A percentile compares a stretch with the other conserved stretches of the same genome.
Conservation (phyloP, 805 yeast genomes). For the Lachancea waltii region DNA sequence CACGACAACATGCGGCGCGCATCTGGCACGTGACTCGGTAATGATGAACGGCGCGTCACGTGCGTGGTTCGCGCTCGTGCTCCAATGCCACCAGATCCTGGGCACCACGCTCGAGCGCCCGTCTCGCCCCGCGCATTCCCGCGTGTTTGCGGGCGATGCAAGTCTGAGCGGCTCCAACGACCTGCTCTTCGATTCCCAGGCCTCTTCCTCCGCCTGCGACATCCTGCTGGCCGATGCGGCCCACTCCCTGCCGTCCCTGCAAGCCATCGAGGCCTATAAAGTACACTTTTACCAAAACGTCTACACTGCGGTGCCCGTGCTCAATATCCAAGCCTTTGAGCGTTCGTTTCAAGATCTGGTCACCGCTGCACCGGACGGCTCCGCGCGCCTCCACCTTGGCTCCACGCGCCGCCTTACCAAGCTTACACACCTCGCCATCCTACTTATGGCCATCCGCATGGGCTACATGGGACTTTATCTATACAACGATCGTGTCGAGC, state of each 20-base stretch:
- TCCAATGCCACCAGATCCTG: slow-evolving; percentile 1
- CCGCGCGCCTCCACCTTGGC: slow-evolving; percentile 4
- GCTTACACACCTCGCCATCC: slow-evolving; percentile 4
- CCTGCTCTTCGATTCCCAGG: not conserved
- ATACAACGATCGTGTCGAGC: slow-evolving; percentile 4
- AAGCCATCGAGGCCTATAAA: slow-evolving; percentile 22
- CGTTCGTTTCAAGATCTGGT: slow-evolving; percentile 19
- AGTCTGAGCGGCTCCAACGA: not conserved
- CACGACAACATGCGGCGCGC: slow-evolving; percentile 9
- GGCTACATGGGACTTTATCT: slow-evolving; percentile 5
- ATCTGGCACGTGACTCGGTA: slow-evolving; percentile 6
- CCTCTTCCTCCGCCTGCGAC: not conserved
- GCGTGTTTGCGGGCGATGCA: not conserved
- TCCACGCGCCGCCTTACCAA: not conserved
- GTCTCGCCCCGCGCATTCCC: not conserved
- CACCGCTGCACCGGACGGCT: slow-evolving; percentile 12
- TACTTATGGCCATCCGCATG: slow-evolving; percentile 6
- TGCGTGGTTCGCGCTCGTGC: slow-evolving; percentile 8
- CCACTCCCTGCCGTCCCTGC: slow-evolving; percentile 24
- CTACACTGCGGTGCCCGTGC: slow-evolving; percentile 25
- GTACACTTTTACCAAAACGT: slow-evolving; percentile 26
- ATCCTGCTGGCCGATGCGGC: slow-evolving; percentile 6
- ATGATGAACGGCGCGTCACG: not conserved
- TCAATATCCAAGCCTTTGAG: slow-evolving; percentile 29
- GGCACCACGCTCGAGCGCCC: not conserved